Conservation (phyloP, 495 filamentous ascomycete species). For the Neurospora sp. region DNA sequence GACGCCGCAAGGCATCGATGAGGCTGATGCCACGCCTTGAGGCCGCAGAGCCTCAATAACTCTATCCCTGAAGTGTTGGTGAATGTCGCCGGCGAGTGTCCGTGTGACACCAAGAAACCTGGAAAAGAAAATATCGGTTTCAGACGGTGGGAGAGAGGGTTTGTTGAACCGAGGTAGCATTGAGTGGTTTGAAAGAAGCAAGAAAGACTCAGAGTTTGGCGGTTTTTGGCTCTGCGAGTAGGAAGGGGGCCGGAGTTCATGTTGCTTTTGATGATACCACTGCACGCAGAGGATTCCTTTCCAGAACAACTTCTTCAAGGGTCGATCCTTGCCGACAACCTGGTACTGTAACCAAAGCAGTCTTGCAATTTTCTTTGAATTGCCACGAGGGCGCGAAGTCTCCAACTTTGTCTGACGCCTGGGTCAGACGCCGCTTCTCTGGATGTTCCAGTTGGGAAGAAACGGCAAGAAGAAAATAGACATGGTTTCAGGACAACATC, state of each 20-base stretch:
- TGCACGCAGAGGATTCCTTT: not conserved
- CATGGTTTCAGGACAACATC: not conserved
- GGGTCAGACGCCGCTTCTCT: not conserved
- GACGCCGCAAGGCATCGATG: too few relatives aligned
- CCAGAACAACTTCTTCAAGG: not conserved
- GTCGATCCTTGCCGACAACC: not conserved
- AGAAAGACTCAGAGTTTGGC: not conserved
- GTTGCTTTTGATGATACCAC: not conserved
- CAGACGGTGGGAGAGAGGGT: not conserved
- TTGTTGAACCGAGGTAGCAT: not conserved
- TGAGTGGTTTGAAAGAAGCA: not conserved
- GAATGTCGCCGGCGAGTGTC: too few relatives aligned
- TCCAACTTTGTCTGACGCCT: not conserved
- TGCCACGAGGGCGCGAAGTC: not conserved
- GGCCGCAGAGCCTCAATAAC: too few relatives aligned
- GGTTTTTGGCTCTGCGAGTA: not conserved
- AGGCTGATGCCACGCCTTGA: too few relatives aligned
- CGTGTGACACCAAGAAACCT: too few relatives aligned
- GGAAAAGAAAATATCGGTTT: not conserved
- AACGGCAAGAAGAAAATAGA: not conserved
- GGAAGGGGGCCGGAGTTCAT: not conserved
- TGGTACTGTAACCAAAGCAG: not conserved
- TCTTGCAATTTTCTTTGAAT: not conserved
- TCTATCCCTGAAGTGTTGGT: too few relatives aligned
- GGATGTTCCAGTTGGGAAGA: not conserved